phyloP scores from a whole-genome alignment of 768 basidiomycete genomes.

The Rubroboletus satanas region DNA sequence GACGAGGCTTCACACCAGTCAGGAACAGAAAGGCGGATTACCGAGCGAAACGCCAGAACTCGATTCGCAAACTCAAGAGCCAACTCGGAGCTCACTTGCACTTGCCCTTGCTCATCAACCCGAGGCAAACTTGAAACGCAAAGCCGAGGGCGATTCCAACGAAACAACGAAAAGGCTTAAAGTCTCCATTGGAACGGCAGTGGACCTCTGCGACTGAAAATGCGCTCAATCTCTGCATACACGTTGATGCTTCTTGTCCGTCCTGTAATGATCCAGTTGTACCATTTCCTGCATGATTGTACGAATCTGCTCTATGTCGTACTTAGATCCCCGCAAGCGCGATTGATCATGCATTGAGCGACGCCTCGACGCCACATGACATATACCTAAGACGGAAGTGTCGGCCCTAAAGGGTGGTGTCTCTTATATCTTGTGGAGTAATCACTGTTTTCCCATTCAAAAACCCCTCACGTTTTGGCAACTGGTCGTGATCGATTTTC shows the following conservation, averaged over 20 bases:
- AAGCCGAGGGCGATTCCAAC: slow-evolving; percentile 17
- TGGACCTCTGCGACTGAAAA: slow-evolving; percentile 70
- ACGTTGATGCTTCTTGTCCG: background rate
- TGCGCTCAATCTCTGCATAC: background rate
- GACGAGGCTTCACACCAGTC: background rate
- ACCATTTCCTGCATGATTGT: background rate
- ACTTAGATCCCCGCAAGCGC: too few species aligned
- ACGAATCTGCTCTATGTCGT: background rate
- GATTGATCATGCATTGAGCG: background rate
- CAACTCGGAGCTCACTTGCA: slow-evolving; percentile 30
- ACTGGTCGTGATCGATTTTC: slow-evolving; percentile 38
- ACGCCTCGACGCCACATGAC: too few species aligned
- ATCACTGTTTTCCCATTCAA: background rate
- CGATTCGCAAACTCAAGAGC: slow-evolving; percentile 41
- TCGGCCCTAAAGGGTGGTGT: slow-evolving; percentile 35
- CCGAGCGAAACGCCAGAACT: slow-evolving; percentile 6
- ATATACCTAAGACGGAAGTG: background rate
- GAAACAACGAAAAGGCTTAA: slow-evolving; percentile 56
- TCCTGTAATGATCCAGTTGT: background rate
- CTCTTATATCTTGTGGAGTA: background rate
- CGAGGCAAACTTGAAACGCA: slow-evolving; percentile 34
- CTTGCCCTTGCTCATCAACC: slow-evolving; percentile 13
- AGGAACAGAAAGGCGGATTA: background rate
- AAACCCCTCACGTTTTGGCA: slow-evolving; percentile 46
- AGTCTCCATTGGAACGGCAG: slow-evolving; percentile 62